Conservation (phyloP, 2,329 filamentous ascomycete genomes). For the Capronia epimyces region DNA sequence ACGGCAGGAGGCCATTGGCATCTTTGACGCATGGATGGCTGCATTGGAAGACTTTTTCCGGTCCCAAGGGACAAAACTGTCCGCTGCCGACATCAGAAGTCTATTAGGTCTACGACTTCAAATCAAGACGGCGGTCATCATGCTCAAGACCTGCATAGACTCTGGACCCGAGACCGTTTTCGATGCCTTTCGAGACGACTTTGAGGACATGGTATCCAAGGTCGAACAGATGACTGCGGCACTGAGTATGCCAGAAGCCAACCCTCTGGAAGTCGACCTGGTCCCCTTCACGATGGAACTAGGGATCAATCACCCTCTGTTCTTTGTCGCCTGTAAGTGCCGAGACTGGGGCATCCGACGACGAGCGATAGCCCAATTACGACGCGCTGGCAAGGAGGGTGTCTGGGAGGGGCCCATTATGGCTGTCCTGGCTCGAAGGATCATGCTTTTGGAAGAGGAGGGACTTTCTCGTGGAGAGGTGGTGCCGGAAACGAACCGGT, state of each 20-base stretch:
- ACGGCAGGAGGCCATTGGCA: constrained; percentile 21
- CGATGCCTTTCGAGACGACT: constrained; percentile 25
- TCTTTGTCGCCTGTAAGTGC: constrained; percentile 34
- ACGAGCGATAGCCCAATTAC: constrained; percentile 31
- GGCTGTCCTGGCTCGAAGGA: constrained; percentile 30
- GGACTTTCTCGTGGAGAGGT: constrained; percentile 17
- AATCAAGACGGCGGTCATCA: constrained; percentile 28
- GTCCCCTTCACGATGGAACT: constrained; percentile 32
- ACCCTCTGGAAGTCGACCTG: constrained; percentile 23
- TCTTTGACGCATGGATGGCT: constrained; percentile 28
- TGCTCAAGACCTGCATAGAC: constrained; percentile 28
- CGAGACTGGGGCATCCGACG: constrained; percentile 28
- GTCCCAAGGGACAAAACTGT: constrained; percentile 7
- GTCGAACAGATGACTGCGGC: constrained; percentile 26
- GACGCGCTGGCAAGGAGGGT: constrained; percentile 35
- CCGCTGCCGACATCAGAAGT: constrained; percentile 23
- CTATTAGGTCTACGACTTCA: constrained; percentile 29
- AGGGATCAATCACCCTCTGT: constrained; percentile 33
- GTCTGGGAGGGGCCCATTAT: constrained; percentile 35
- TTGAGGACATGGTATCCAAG: constrained; percentile 29
- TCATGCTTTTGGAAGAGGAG: constrained; percentile 30
- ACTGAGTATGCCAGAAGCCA: constrained; percentile 19
- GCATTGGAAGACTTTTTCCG: constrained; percentile 27
- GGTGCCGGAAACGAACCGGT: constrained; percentile 27
- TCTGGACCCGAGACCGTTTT: constrained; percentile 26